Percentiles rank a stretch among this genome's conserved stretches.
phyloP scores from a whole-genome alignment of 495 filamentous ascomycete species.

The Parathielavia appendiculata region DNA sequence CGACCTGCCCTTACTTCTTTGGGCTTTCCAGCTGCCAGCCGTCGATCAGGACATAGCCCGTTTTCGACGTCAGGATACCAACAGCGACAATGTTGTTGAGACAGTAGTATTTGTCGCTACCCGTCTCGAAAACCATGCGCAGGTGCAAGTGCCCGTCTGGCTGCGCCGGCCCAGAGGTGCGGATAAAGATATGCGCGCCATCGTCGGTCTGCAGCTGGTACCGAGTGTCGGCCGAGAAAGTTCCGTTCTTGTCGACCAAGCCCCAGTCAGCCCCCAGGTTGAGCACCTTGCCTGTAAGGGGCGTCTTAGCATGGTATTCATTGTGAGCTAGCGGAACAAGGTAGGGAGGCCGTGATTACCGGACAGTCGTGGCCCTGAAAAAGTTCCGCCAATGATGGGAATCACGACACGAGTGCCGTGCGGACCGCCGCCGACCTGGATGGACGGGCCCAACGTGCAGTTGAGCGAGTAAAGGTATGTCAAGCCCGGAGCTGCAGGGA shows the following conservation, averaged over 20 bases:
- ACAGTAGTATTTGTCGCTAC: conserved; percentile 28
- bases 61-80: conserved; percentile 18
- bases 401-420: conserved; percentile 23
- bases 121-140: conserved; percentile 26
- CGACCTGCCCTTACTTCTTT: not conserved
- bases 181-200: conserved; percentile 30
- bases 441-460: conserved; percentile 20
- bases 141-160: conserved; percentile 26
- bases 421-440: conserved; percentile 21
- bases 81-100: conserved; percentile 29
- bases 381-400: conserved; percentile 27
- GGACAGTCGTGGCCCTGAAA: conserved; percentile 20
- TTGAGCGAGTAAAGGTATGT: conserved; percentile 29
- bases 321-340: not conserved
- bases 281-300: conserved; percentile 24
- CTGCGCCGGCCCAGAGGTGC: conserved; percentile 28
- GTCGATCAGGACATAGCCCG: conserved; percentile 21
- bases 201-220: conserved; percentile 31
- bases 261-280: conserved; percentile 32
- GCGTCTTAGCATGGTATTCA: not conserved
- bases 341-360: conserved; percentile 5
- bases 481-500: conserved; percentile 21
- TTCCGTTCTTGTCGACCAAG: conserved; percentile 21
- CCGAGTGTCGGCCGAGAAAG: conserved; percentile 29
- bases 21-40: conserved; percentile 27